These are phyloP conservation scores for Saccharomyces jurei DNA, from an alignment of 805 yeast genomes.

Conservation along the genomic window DNA sequence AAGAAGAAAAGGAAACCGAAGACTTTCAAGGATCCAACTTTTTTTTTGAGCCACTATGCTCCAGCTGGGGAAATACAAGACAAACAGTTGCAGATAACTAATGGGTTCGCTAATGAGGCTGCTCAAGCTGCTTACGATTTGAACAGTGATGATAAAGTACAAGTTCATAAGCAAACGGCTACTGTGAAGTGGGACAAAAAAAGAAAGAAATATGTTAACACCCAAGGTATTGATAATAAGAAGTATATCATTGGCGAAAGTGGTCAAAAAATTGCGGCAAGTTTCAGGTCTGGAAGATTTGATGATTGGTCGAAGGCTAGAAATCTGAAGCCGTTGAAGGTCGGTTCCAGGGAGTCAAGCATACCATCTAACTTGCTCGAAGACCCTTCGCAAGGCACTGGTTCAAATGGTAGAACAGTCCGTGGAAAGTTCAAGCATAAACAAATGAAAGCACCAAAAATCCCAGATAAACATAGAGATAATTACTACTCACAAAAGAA, in stretches of 20 bases:
- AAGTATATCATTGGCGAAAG: slow-evolving; percentile 90
- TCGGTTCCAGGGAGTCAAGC: slow-evolving; percentile 45
- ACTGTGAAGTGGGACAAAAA: slow-evolving; percentile 88
- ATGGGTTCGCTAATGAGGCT: slow-evolving; percentile 77
- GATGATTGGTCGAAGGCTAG: slow-evolving; percentile 85
- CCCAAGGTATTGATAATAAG: slow-evolving; percentile 63
- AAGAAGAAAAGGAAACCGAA: slow-evolving; percentile 35
- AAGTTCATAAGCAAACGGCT: slow-evolving; percentile 53
- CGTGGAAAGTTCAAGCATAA: slow-evolving; percentile 64
- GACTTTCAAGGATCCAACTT: slow-evolving; percentile 66
- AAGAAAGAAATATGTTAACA: slow-evolving; percentile 80
- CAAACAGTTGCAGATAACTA: slow-evolving; percentile 50
- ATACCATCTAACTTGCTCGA: slow-evolving; percentile 28
- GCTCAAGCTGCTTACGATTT: slow-evolving; percentile 81
- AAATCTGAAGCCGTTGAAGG: slow-evolving; percentile 43
- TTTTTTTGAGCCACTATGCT: slow-evolving; percentile 83
- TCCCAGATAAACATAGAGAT: slow-evolving; percentile 87
- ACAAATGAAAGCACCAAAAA: slow-evolving; percentile 67
- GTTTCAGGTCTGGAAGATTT: slow-evolving; percentile 81
- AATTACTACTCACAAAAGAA: slow-evolving; percentile 76
- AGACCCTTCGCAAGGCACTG: slow-evolving; percentile 25
- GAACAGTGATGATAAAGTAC: slow-evolving; percentile 66
- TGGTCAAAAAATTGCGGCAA: slow-evolving; percentile 88
- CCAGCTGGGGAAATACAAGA: slow-evolving; percentile 76
- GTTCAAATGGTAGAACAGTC: slow-evolving; percentile 20